Base-by-base conservation (phyloP, 768 basidiomycete genomes). In the Scleroderma bovista region DNA sequence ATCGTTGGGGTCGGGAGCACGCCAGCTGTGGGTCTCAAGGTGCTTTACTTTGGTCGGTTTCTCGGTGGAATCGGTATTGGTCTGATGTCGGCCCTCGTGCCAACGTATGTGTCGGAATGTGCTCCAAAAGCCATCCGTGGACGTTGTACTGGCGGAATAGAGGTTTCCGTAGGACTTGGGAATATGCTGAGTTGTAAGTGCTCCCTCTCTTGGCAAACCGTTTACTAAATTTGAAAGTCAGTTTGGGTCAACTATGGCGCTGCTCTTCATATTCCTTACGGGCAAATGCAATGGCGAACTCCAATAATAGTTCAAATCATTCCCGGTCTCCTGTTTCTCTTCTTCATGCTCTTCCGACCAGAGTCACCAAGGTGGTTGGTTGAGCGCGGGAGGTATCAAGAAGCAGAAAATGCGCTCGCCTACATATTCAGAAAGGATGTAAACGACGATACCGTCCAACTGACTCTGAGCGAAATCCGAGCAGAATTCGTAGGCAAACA, bases 51-150 rank as follows among this genome's bases (percentile, higher is more conserved):
- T 43, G 56, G 64, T 44, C 72, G 76, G 9, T 78, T 78, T 66
- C 54, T 81, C 0, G 66, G 72, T 6, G 80, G 78, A 16, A 60
- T 79, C 31, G 78, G 78, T 2, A 67, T 76, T 6, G 73, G 75
- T 23, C 38, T 70, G 32, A 62, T 69, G 55, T 57, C 64, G 2
- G 68, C 67, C 0, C 42, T 72, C 19, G 66, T 69, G 19, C 71
- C 72, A 2, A 61, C 66, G 0, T 72, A 72, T 22, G 62, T 71
- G 3, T 65, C 70, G 3, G 71, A 73, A 58, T 70, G 62, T 47
- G 64, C 66, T 3, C 72, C 72, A 9, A 59, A 60, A 46, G 38
- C 61, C 16, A 70, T 73, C 31, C 65, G 72, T 34, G 71, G 71
- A 6, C 66, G 71, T 3, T 70, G 70, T 46, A 68, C 68, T 0